Conservation (phyloP, 805 yeast species). For the Maudiozyma bulderi region DNA sequence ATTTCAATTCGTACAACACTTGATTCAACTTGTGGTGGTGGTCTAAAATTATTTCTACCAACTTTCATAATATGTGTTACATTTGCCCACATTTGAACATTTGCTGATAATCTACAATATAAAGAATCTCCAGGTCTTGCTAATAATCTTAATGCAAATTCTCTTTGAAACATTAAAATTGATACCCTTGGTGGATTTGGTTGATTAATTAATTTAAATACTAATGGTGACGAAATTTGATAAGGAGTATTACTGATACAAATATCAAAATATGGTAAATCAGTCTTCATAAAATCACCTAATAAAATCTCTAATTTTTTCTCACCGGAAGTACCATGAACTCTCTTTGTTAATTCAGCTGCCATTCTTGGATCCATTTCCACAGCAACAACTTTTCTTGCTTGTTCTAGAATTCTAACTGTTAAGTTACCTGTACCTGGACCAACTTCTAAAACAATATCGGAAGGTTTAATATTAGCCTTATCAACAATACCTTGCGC, state of each 20-base stretch:
- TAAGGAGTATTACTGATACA: constrained; percentile 97
- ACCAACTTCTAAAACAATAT: constrained; percentile 90
- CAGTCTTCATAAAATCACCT: constrained; percentile 95
- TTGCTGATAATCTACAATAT: constrained; percentile 88
- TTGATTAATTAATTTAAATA: constrained; percentile 80
- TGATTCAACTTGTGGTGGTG: constrained; percentile 97
- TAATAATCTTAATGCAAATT: constrained; percentile 83
- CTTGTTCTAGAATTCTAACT: constrained; percentile 83
- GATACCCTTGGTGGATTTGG: constrained; percentile 93
- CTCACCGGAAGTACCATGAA: constrained; percentile 91
- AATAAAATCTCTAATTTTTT: constrained; percentile 83
- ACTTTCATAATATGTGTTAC: constrained; percentile 98
- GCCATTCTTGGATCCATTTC: constrained; percentile 99
- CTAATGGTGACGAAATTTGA: constrained; percentile 93
- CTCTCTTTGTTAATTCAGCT: constrained; percentile 94
- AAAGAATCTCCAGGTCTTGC: constrained; percentile 96
- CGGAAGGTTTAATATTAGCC: constrained; percentile 87
- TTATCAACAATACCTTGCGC: constrained; percentile 98
- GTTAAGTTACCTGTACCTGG: constrained; percentile 99
- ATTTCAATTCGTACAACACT: constrained; percentile 91
- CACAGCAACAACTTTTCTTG: constrained; percentile 87
- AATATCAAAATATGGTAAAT: constrained; percentile 86
- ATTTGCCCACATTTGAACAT: constrained; percentile 99
- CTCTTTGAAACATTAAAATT: constrained; percentile 95
- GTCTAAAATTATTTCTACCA: constrained; percentile 91